These are phyloP conservation scores for Gossypium mustelinum DNA, from an alignment of 345 rosid genomes.

Conservation along the genomic window DNA sequence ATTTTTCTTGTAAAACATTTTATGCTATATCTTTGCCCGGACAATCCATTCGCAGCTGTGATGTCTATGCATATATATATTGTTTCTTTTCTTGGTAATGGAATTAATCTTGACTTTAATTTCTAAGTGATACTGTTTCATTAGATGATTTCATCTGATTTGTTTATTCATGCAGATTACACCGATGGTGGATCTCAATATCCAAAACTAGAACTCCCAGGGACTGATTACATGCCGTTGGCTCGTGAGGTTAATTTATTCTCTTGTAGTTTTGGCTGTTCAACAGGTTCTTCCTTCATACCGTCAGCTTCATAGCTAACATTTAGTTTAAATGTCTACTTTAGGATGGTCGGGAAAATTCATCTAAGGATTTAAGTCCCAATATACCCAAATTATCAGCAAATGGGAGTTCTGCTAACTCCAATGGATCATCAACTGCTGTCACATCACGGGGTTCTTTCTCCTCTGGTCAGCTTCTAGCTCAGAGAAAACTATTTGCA, in stretches of 20 bases:
- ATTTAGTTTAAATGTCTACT: slow-evolving; percentile 7
- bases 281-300: background rate
- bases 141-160: slow-evolving; percentile 16
- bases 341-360: slow-evolving; percentile 37
- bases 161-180: slow-evolving; percentile 40
- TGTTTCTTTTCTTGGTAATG: background rate
- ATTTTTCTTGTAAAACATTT: background rate
- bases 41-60: background rate
- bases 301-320: slow-evolving; percentile 13
- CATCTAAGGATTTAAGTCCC: slow-evolving; percentile 25
- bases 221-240: slow-evolving; percentile 58
- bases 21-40: background rate
- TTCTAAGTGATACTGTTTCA: background rate
- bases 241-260: slow-evolving; percentile 47
- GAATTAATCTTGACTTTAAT: background rate
- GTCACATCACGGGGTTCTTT: slow-evolving; percentile 42
- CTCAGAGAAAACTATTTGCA: slow-evolving; percentile 70
- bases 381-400: slow-evolving; percentile 24
- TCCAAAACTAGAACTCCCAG: slow-evolving; percentile 68
- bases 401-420: slow-evolving; percentile 43
- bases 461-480: slow-evolving; percentile 47
- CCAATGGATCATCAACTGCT: slow-evolving; percentile 34
- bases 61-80: background rate
- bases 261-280: background rate
- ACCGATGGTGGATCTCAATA: slow-evolving; percentile 56